phyloP scores from a whole-genome alignment of 108 stramenopile species.

The Nitzschia sp. region DNA sequence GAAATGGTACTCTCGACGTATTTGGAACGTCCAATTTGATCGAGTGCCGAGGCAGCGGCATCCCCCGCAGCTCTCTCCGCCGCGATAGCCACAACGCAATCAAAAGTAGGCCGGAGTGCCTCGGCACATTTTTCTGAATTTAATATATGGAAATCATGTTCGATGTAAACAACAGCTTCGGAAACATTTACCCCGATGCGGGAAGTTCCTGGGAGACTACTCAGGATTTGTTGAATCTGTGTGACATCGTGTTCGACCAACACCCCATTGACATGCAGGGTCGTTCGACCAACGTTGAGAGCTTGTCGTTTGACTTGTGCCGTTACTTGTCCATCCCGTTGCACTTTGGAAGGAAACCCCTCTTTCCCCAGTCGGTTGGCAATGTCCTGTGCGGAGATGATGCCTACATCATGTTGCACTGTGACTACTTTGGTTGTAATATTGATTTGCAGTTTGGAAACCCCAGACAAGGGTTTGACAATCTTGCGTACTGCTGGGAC shows the following conservation, averaged over 20 bases:
- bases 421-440: conserved; percentile 75
- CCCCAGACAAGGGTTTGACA: conserved; percentile 65
- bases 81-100: conserved; percentile 1
- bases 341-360: conserved; percentile 61
- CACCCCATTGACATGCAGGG: conserved; percentile 17
- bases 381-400: conserved; percentile 45
- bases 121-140: conserved; percentile 28
- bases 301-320: conserved; percentile 1
- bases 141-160: conserved; percentile 46
- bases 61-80: conserved; percentile 17
- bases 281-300: conserved; percentile 24
- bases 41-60: conserved; percentile 16
- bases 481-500: conserved; percentile 61
- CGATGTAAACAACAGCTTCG: conserved; percentile 48
- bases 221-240: conserved; percentile 32
- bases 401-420: conserved; percentile 60
- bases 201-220: conserved; percentile 36
- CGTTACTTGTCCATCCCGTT: conserved; percentile 53
- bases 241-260: conserved; percentile 22
- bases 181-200: conserved; percentile 53
- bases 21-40: conserved; percentile 41
- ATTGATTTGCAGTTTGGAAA: conserved; percentile 68
- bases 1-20: conserved; percentile 71
- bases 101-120: conserved; percentile 9
- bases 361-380: conserved; percentile 48